phyloP scores from a whole-genome alignment of 2,329 filamentous ascomycete species.

The Lasiodiplodia sp. region DNA sequence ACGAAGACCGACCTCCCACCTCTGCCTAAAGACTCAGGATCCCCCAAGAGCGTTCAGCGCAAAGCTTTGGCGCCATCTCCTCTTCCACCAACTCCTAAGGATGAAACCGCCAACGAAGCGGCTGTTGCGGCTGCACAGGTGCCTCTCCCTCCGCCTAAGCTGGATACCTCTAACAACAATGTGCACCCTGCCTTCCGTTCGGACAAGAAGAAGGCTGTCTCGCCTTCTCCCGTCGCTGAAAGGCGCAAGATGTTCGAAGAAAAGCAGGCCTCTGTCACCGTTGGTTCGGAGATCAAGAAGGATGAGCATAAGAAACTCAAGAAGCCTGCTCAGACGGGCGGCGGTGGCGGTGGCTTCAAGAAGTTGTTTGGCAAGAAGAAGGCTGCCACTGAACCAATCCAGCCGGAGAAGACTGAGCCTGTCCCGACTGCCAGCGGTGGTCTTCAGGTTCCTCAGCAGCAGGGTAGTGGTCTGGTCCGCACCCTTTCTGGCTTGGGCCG shows the following conservation, averaged over 20 bases:
- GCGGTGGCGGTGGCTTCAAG: conserved; percentile 45
- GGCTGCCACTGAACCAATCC: conserved; percentile 22
- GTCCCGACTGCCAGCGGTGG: conserved; percentile 33
- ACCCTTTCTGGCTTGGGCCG: conserved; percentile 20
- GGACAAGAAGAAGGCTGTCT: conserved; percentile 32
- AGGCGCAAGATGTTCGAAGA: conserved; percentile 28
- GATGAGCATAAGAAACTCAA: conserved; percentile 45
- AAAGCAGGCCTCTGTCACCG: conserved; percentile 12
- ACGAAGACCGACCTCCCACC: conserved; percentile 51
- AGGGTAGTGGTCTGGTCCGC: conserved; percentile 5
- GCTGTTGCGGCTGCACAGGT: conserved; percentile 40
- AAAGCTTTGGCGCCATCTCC: conserved; percentile 39
- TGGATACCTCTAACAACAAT: conserved; percentile 34
- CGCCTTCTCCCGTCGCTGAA: conserved; percentile 20
- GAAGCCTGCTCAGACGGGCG: conserved; percentile 38
- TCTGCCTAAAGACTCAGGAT: conserved; percentile 43
- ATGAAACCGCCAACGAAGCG: conserved; percentile 1
- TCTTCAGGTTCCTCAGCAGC: conserved; percentile 23
- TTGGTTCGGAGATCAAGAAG: conserved; percentile 39
- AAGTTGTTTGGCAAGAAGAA: conserved; percentile 51
- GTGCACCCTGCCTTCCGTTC: conserved; percentile 53
- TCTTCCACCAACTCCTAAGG: conserved; percentile 23
- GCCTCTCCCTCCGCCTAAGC: conserved; percentile 39
- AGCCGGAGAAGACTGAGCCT: not conserved
- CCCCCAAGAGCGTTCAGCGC: conserved; percentile 34